phyloP scores from a whole-genome alignment of 1,284 basidiomycete species.

The Xerocomus minutiporus region DNA sequence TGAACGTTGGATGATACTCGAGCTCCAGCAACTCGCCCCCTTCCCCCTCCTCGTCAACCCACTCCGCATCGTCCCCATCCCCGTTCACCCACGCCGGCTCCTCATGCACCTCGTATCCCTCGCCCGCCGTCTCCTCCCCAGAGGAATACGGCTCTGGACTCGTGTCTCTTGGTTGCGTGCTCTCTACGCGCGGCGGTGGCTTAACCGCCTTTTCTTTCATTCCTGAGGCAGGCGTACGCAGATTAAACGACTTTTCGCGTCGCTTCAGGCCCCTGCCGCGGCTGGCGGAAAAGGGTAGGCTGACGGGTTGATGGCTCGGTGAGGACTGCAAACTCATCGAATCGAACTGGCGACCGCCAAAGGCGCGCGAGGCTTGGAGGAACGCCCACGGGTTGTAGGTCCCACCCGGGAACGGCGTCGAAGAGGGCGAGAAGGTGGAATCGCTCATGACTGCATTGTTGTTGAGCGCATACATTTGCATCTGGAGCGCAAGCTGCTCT shows the following conservation, averaged over 20 bases:
- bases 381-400: constrained; percentile 66
- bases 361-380: constrained; percentile 49
- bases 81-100: constrained; percentile 37
- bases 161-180: constrained; percentile 74
- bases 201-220: constrained; percentile 37
- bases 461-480: constrained; percentile 73
- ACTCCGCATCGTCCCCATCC: constrained; percentile 45
- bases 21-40: constrained; percentile 67
- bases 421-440: constrained; percentile 66
- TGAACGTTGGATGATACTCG: constrained; percentile 68
- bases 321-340: constrained; percentile 64
- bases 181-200: constrained; percentile 70
- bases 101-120: constrained; percentile 41
- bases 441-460: constrained; percentile 59
- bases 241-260: constrained; percentile 35
- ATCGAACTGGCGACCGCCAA: constrained; percentile 35
- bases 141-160: constrained; percentile 63
- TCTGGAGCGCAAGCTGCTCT: constrained; percentile 65
- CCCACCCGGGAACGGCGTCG: constrained; percentile 60
- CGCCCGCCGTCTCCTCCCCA: constrained; percentile 55
- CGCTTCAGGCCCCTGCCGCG: constrained; percentile 36
- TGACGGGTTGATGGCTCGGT: constrained; percentile 69
- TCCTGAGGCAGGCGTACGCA: constrained; percentile 30
- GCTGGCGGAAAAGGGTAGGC: constrained; percentile 43
- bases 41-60: constrained; percentile 71